Percentiles rank a stretch among this genome's conserved stretches.
Evolutionary conservation across 177 flowering plant genomes (phyloP).

Genomic region (Telopea speciosissima): DNA sequence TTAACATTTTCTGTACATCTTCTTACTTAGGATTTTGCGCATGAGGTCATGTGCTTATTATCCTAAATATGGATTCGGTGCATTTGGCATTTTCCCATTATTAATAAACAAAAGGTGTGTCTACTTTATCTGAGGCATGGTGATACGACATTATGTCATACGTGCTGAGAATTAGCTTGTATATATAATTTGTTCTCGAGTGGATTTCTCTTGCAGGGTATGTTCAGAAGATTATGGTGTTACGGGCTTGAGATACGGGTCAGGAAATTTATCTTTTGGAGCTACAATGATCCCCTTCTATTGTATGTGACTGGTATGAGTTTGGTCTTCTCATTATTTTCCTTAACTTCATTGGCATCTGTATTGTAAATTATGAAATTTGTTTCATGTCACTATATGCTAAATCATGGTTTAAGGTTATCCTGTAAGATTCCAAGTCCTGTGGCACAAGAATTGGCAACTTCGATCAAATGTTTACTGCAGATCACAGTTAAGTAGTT

Average conservation of each 20-base stretch:
- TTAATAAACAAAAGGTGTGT: constrained; percentile 57
- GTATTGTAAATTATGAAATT: too few relatives aligned
- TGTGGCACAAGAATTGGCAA: too few relatives aligned
- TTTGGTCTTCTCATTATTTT: too few relatives aligned
- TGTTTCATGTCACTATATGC: too few relatives aligned
- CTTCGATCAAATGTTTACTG: too few relatives aligned
- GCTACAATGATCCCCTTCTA: constrained; percentile 58
- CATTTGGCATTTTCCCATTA: constrained; percentile 73
- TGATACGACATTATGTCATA: too few relatives aligned
- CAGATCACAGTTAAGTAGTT: too few relatives aligned
- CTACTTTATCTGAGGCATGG: neutral
- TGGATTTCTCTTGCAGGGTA: constrained; percentile 33
- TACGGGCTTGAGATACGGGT: constrained; percentile 88
- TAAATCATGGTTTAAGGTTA: too few relatives aligned
- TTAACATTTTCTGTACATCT: constrained; percentile 3
- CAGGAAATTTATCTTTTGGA: constrained; percentile 69
- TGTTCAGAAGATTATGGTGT: constrained; percentile 60
- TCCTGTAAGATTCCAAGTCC: too few relatives aligned
- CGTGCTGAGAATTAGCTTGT: too few relatives aligned
- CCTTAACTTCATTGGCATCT: too few relatives aligned
- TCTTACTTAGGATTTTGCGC: constrained; percentile 59
- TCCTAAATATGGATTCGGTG: constrained; percentile 78
- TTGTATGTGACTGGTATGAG: constrained; percentile 30
- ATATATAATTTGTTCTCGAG: neutral
- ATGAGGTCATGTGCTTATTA: constrained; percentile 76